phyloP scores from a whole-genome alignment of 2,329 filamentous ascomycete species.

The Salinomyces thailandicus region DNA sequence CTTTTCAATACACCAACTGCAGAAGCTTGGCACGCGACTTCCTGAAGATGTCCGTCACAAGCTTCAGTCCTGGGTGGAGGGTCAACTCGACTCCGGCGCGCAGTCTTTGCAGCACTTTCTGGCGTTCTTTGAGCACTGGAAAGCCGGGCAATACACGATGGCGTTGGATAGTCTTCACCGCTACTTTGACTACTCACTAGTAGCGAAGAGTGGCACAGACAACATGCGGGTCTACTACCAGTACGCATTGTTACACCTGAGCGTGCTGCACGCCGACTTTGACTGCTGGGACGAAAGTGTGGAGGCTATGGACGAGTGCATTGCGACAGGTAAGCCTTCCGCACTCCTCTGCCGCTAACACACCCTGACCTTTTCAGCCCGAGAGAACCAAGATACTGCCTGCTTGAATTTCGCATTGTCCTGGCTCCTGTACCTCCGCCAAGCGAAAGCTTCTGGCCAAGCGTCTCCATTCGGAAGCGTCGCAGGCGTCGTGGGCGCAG shows the following conservation, averaged over 20 bases:
- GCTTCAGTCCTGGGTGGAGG: constrained; percentile 40
- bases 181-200: constrained; percentile 82
- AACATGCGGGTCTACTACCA: constrained; percentile 60
- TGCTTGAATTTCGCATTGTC: constrained; percentile 93
- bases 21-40: constrained; percentile 69
- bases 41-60: constrained; percentile 62
- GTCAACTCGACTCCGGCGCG: constrained; percentile 15
- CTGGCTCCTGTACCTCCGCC: constrained; percentile 93
- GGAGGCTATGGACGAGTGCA: constrained; percentile 88
- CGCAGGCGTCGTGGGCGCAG: constrained; percentile 17
- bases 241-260: constrained; percentile 86
- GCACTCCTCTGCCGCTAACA: constrained; percentile 6
- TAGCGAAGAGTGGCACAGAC: constrained; percentile 13
- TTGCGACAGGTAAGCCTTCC: constrained; percentile 53
- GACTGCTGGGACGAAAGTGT: constrained; percentile 82
- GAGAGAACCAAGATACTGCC: constrained; percentile 83
- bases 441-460: constrained; percentile 56
- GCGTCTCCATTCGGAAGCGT: constrained; percentile 13
- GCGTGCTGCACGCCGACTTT: constrained; percentile 89
- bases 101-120: constrained; percentile 25
- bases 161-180: constrained; percentile 86
- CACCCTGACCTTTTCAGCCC: too few relatives aligned
- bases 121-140: constrained; percentile 78
- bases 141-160: constrained; percentile 77
- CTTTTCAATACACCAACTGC: constrained; percentile 80